Evolutionary conservation across 768 basidiomycete species (phyloP).

Genomic region (Amanita thiersii): DNA sequence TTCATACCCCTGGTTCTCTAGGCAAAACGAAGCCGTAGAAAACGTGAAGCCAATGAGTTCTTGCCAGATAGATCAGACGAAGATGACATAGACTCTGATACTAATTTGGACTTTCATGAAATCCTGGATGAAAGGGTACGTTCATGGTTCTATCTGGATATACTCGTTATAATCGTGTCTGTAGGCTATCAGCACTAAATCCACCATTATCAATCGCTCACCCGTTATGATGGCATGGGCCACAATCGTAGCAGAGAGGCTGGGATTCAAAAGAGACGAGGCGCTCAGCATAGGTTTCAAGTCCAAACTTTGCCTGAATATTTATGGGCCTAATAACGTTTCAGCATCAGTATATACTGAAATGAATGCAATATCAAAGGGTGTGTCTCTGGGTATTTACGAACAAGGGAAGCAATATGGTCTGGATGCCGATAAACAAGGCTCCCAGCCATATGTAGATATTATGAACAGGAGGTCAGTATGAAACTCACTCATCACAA

Average conservation of each 20-base stretch:
- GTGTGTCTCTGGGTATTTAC: slow-evolving; percentile 75
- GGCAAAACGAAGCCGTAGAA: slow-evolving; percentile 48
- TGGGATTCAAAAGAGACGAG: slow-evolving; percentile 85
- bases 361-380: slow-evolving; percentile 83
- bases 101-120: slow-evolving; percentile 66
- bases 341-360: slow-evolving; percentile 90
- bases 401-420: slow-evolving; percentile 44
- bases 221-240: slow-evolving; percentile 96
- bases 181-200: slow-evolving; percentile 56
- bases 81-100: slow-evolving; percentile 42
- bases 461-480: slow-evolving; percentile 34
- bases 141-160: not conserved
- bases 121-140: slow-evolving; percentile 62
- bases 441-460: slow-evolving; percentile 12
- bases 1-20: not conserved
- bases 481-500: not conserved
- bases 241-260: slow-evolving; percentile 71
- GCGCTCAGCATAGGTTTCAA: slow-evolving; percentile 78
- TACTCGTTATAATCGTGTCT: not conserved
- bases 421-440: slow-evolving; percentile 41
- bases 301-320: not conserved
- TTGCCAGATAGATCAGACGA: slow-evolving; percentile 41
- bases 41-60: slow-evolving; percentile 45
- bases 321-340: too few relatives aligned
- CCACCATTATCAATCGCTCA: slow-evolving; percentile 77